Base-by-base conservation (phyloP, 352 stramenopile genomes). In the Plasmopara halstedii region DNA sequence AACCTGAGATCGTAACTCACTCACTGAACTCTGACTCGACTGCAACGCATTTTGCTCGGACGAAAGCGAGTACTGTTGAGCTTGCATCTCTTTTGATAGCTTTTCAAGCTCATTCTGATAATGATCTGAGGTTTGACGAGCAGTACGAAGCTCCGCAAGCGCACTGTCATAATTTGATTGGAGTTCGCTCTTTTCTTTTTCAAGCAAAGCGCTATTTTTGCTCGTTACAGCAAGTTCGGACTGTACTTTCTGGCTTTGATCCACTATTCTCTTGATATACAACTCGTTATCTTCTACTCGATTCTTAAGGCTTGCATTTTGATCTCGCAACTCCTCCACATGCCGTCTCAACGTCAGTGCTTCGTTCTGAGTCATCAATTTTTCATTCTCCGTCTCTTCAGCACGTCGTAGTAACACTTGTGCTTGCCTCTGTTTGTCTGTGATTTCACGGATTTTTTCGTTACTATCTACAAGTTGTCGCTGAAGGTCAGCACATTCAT, bases 91-190 rank as follows among this genome's bases (percentile, higher is more conserved):
- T 25, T 73, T 73, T 7, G 77, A 67, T 7, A 89, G 36, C 39
- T 85, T 83, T 41, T 89, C 78, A 31, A 80, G 87, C 45, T 89
- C 73, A 32, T 59, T 80, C 36, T 89, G 75, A 33, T 88, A 86
- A 50, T 89, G 67, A 21, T 71, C 67, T 34, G 50, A 73, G 8
- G 69, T 66, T 46, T 88, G 73, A 1, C 74, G 72, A 6, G 64
- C 68, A 26, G 69, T 84, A 3, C 72, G 67, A 11, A 88, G 60
- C 34, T 88, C 77, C 18, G 64, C 29, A 20, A 74, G 62, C 1
- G 53, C 56, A 25, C 31, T 75, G 5, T 86, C 72, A 35, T 84
- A 88, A 21, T 63, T 83, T 22, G 57, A 50, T 25, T 70, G 64
- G 17, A 86, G 36, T 13, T 85, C 72, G 1, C 21, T 26, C 34